Evolutionary conservation across 306 rosid genomes (phyloP), one percentile per base, ranked within the genome.

Genomic region (Sophora flavescens): DNA sequence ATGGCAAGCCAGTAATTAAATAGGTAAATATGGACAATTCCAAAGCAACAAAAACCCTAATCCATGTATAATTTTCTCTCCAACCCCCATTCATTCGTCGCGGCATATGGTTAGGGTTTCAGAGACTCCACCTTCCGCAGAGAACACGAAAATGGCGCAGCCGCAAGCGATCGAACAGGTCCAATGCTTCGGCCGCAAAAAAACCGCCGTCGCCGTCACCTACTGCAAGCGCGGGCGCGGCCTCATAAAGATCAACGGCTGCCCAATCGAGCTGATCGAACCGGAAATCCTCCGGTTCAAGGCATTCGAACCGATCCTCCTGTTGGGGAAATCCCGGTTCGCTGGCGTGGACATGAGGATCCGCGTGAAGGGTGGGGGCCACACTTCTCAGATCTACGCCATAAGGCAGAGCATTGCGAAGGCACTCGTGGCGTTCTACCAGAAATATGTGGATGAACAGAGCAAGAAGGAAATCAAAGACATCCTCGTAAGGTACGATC

Each of bases 401-500:
- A 90, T 90, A 6, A 81, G 98, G 1, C 98, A 93, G 82, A 93
- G 98, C 76, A 90, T 93, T 0, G 94, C 96, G 0, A 93, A 90
- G 59, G 98, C 98, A 0, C 83, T 93, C 3, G 93, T 93, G 0
- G 96, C 98, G 3, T 93, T 63, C 68, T 91, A 90, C 84, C 96
- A 93, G 88, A 93, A 93, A 81, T 93, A 75, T 15, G 96, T 91
- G 0, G 98, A 93, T 26, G 98, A 93, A 30, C 98, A 93, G 84
- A 91, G 91, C 80, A 93, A 93, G 90, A 93, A 89, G 87, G 98
- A 93, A 80, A 93, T 93, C 41, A 93, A 90, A 83, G 96, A 93
- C 61, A 93, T 93, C 9, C 89, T 93, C 0, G 88, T 86, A 0
- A 77, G 91, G 74, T 90, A 90, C 15, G 97, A 93, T 13, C 50